phyloP scores from a whole-genome alignment of 225 moss, liverwort and hornwort genomes.

The Rhytidiadelphus loreus region DNA sequence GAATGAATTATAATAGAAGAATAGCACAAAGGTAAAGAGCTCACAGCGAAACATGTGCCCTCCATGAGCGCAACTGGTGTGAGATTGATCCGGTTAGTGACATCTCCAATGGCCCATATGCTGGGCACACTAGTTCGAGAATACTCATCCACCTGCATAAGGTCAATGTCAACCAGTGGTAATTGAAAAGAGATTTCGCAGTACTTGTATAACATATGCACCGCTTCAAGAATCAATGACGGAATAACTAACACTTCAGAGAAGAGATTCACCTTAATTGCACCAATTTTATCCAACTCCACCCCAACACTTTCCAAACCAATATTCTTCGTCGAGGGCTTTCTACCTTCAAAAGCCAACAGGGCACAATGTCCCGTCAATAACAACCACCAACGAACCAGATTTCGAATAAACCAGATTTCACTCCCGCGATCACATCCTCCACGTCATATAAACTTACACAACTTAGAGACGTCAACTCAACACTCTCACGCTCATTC shows the following conservation, averaged over 20 bases:
- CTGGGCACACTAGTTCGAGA: slow-evolving; percentile 67
- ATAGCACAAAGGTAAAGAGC: background rate
- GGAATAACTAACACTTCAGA: background rate
- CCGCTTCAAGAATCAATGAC: background rate
- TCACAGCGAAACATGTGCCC: slow-evolving; percentile 70
- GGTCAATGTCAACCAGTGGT: background rate
- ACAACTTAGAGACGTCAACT: background rate
- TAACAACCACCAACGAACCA: background rate
- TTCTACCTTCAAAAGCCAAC: slow-evolving; percentile 47
- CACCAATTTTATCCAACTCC: slow-evolving; percentile 46
- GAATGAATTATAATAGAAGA: background rate
- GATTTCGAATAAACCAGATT: background rate
- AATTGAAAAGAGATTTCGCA: background rate
- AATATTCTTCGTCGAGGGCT: slow-evolving; percentile 52
- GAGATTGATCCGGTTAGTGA: slow-evolving; percentile 72
- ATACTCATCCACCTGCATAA: slow-evolving; percentile 69
- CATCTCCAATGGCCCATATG: slow-evolving; percentile 93
- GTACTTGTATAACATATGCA: background rate
- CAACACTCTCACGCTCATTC: background rate
- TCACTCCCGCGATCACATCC: background rate
- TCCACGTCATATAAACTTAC: background rate
- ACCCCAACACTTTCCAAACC: slow-evolving; percentile 71
- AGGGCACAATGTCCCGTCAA: background rate
- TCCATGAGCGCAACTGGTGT: slow-evolving; percentile 99
- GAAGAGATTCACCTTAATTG: slow-evolving; percentile 51